Conservation (phyloP, 164 flowering plant species). For the Dillenia suffruticosa region DNA sequence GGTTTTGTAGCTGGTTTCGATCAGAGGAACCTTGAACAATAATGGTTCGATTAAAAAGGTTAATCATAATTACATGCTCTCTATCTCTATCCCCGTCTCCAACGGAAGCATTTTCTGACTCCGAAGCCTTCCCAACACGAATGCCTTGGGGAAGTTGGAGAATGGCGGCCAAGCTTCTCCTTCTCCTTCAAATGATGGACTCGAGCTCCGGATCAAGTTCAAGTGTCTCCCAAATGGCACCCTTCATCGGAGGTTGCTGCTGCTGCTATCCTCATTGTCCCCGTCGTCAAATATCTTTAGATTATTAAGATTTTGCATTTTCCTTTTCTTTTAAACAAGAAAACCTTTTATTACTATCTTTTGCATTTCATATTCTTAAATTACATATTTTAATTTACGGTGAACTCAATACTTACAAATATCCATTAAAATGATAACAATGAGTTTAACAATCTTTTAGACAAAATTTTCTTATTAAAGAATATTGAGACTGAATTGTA, state of each 20-base stretch:
- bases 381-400: too few species aligned
- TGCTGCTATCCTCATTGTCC: conserved; percentile 22
- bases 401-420: too few species aligned
- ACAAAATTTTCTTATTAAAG: too few species aligned
- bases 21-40: conserved; percentile 46
- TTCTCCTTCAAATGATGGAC: conserved; percentile 42
- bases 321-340: too few species aligned
- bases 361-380: too few species aligned
- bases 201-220: conserved; percentile 46
- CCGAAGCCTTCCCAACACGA: conserved; percentile 41
- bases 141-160: conserved; percentile 58
- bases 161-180: conserved; percentile 61
- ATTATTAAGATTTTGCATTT: too few species aligned
- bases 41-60: conserved; percentile 58
- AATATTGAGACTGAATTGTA: too few species aligned
- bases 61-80: conserved; percentile 53
- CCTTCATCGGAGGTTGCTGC: not conserved
- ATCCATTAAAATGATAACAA: too few species aligned
- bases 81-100: conserved; percentile 25
- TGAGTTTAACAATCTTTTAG: too few species aligned
- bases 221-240: conserved; percentile 19
- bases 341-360: too few species aligned
- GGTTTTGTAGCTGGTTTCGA: conserved; percentile 18
- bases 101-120: conserved; percentile 29
- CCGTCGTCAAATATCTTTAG: conserved; percentile 16